Conservation (phyloP, 306 rosid species). For the Benincasa hispida region DNA sequence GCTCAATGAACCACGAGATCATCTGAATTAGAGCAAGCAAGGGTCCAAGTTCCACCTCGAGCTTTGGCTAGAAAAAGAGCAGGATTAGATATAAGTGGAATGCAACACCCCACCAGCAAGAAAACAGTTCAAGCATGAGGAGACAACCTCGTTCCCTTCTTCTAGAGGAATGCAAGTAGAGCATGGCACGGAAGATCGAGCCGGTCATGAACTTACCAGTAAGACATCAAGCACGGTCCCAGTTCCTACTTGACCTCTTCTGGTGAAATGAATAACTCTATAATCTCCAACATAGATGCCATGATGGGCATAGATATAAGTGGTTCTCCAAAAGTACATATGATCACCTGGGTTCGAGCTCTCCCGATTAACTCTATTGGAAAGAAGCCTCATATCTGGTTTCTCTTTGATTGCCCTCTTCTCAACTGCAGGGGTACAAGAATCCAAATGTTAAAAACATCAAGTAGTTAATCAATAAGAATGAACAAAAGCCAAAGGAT, state of each 20-base stretch:
- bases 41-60: slow-evolving; percentile 91
- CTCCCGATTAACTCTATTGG: slow-evolving; percentile 55
- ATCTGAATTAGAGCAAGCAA: slow-evolving; percentile 48
- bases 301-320: slow-evolving; percentile 86
- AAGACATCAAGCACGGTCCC: slow-evolving; percentile 73
- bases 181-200: slow-evolving; percentile 32
- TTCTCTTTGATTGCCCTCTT: not conserved
- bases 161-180: slow-evolving; percentile 36
- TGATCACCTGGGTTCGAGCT: slow-evolving; percentile 82
- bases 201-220: slow-evolving; percentile 66
- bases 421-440: not conserved
- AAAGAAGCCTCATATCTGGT: slow-evolving; percentile 49
- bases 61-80: slow-evolving; percentile 75
- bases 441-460: too few relatives aligned
- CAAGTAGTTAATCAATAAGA: too few relatives aligned
- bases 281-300: slow-evolving; percentile 70
- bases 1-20: slow-evolving; percentile 70
- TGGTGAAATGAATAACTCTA: slow-evolving; percentile 78
- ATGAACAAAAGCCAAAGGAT: too few relatives aligned
- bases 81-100: too few relatives aligned
- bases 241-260: slow-evolving; percentile 89
- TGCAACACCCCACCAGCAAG: slow-evolving; percentile 76
- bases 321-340: slow-evolving; percentile 80
- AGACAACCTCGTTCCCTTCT: slow-evolving; percentile 43
- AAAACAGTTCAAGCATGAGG: slow-evolving; percentile 82